Conservation (phyloP, 2,329 filamentous ascomycete species). For the Ophidiomyces ophidiicola region DNA sequence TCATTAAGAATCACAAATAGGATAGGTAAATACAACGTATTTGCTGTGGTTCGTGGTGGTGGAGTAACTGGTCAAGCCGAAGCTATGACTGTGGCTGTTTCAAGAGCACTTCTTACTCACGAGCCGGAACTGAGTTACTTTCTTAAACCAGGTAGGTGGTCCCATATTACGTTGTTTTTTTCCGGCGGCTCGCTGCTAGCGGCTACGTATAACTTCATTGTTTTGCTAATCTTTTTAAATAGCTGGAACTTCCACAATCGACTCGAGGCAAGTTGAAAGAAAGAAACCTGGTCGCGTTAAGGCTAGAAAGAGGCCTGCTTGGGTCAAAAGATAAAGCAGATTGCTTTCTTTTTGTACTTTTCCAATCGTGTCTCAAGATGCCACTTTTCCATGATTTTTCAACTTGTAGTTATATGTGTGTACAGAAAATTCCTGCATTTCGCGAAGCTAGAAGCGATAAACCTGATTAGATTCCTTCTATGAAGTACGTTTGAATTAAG, state of each 20-base stretch:
- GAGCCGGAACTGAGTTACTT: slow-evolving; percentile 84
- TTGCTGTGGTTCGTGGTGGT: slow-evolving; percentile 71
- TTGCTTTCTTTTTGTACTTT: slow-evolving; percentile 3
- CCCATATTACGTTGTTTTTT: slow-evolving; percentile 1
- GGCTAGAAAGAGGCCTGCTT: slow-evolving; percentile 93
- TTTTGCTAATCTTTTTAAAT: slow-evolving; percentile 14
- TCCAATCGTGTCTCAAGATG: not conserved
- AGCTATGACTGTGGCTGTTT: slow-evolving; percentile 78
- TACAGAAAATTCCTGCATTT: not conserved
- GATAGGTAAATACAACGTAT: slow-evolving; percentile 94
- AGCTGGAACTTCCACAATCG: slow-evolving; percentile 89
- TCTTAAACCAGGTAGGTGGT: slow-evolving; percentile 68
- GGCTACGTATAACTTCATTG: not conserved
- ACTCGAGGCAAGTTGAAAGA: slow-evolving; percentile 84
- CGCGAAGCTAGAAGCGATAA: not conserved
- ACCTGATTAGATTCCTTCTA: too few relatives aligned
- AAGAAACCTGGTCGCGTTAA: slow-evolving; percentile 96
- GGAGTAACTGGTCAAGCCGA: slow-evolving; percentile 93
- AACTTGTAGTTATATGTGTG: not conserved
- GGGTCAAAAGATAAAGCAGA: slow-evolving; percentile 65
- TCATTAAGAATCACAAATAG: slow-evolving; percentile 69
- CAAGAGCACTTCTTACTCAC: slow-evolving; percentile 76
- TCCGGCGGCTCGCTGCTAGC: not conserved
- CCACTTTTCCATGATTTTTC: not conserved
- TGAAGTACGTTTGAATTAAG: too few relatives aligned